Percentiles rank a stretch among this genome's conserved stretches.
These are phyloP conservation scores for Papiliotrema terrestris DNA, from an alignment of 1,284 basidiomycete species.

Conservation along the genomic window DNA sequence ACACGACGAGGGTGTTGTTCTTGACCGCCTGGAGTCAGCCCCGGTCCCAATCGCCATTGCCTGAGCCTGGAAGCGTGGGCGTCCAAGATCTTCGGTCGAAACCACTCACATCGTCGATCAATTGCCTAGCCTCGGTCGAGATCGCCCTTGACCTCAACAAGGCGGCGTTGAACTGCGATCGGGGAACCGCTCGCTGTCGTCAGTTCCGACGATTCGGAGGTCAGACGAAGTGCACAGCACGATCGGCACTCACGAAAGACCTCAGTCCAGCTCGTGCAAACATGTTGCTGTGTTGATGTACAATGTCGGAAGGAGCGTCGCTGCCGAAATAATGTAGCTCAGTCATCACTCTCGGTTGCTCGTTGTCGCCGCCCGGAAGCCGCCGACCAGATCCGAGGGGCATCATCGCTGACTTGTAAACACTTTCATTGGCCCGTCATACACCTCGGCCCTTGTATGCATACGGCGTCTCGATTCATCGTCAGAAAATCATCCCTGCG, in stretches of 20 bases:
- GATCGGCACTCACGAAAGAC: conserved; percentile 33
- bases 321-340: not conserved
- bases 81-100: not conserved
- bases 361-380: not conserved
- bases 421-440: not conserved
- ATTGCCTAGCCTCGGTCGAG: conserved; percentile 51
- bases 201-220: conserved; percentile 6
- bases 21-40: conserved; percentile 56
- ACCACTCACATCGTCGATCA: conserved; percentile 51
- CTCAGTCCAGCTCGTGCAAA: conserved; percentile 45
- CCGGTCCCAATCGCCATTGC: too few relatives aligned
- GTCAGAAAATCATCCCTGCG: not conserved
- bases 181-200: conserved; percentile 38
- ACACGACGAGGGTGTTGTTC: conserved; percentile 74
- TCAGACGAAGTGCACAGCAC: not conserved
- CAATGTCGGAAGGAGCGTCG: not conserved
- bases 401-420: not conserved
- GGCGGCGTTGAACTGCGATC: conserved; percentile 24
- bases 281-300: conserved; percentile 21
- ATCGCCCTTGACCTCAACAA: conserved; percentile 40
- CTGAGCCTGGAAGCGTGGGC: not conserved
- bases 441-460: not conserved
- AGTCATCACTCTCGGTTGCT: not conserved
- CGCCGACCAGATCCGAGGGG: not conserved
- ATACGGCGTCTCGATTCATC: not conserved